These are phyloP conservation scores for Botrytis deweyae DNA, from an alignment of 2,329 filamentous ascomycete genomes.

Conservation along the genomic window DNA sequence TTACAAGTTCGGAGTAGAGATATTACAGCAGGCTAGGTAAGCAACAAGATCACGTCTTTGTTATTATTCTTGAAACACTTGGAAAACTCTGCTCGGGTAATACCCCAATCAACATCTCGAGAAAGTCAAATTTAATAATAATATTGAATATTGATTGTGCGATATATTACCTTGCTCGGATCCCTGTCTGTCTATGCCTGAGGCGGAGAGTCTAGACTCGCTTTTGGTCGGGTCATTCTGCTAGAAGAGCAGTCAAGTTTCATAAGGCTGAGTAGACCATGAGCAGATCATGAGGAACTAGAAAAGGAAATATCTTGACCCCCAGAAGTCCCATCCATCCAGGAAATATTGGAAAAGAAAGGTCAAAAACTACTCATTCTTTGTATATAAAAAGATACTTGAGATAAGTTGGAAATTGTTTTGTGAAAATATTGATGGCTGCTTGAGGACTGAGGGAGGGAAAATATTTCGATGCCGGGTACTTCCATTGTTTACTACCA, in stretches of 20 bases:
- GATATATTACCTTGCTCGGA: conserved; percentile 2
- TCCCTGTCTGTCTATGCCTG: conserved; percentile 3
- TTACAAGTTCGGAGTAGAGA: background rate
- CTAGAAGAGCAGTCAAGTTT: background rate
- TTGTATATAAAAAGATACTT: background rate
- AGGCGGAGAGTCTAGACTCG: conserved; percentile 1
- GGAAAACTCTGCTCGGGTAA: background rate
- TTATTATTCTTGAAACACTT: background rate
- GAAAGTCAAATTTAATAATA: background rate
- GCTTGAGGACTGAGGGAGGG: background rate
- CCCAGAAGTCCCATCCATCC: background rate
- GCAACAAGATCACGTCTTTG: background rate
- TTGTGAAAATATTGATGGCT: background rate
- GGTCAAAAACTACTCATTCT: background rate
- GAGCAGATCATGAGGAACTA: background rate
- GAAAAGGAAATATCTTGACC: background rate
- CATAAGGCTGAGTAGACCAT: conserved; percentile 3
- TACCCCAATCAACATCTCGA: background rate
- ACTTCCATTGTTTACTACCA: conserved; percentile 1
- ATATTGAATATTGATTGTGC: background rate
- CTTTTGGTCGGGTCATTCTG: background rate
- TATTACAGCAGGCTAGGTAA: background rate
- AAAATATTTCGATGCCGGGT: background rate
- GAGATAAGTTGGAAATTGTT: background rate
- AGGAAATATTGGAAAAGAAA: background rate